Conservation (phyloP, 306 rosid genomes). For the Mimosa pudica region DNA sequence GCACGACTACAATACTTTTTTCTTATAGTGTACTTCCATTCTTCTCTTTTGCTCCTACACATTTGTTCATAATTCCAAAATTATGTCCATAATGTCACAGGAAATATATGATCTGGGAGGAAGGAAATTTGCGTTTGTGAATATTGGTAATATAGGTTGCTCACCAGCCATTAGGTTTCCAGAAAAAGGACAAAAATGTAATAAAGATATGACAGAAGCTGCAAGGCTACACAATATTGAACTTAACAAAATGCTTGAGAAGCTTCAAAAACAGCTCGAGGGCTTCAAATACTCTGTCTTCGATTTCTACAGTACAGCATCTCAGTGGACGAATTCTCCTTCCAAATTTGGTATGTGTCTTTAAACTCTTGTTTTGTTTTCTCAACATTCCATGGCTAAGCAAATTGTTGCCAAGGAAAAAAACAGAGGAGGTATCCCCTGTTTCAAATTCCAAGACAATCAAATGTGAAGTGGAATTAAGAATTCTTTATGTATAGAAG, state of each 20-base stretch:
- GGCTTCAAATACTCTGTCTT: conserved; percentile 51
- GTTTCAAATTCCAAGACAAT: neutral
- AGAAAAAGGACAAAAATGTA: neutral
- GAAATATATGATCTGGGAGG: conserved; percentile 55
- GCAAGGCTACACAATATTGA: neutral
- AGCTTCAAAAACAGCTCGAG: conserved; percentile 36
- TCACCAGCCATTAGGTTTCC: neutral
- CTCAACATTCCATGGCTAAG: neutral
- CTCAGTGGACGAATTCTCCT: conserved; percentile 36
- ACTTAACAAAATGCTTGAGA: neutral
- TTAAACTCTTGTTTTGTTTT: neutral
- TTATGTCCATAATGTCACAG: conserved; percentile 12
- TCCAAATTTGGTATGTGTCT: conserved; percentile 33
- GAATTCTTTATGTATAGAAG: too few relatives aligned
- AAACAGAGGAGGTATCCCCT: neutral
- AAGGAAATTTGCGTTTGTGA: conserved; percentile 54
- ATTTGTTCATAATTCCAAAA: too few relatives aligned
- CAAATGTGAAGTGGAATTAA: neutral
- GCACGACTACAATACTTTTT: too few relatives aligned
- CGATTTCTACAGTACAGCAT: conserved; percentile 16
- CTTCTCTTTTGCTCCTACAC: too few relatives aligned
- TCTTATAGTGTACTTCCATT: too few relatives aligned
- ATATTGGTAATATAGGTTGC: neutral
- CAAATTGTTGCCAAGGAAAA: neutral
- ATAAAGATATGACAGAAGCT: neutral